Percentiles rank a stretch among this genome's conserved stretches.
Conservation (phyloP, 116 monocot genomes). For the Papilionanthe hybrid region DNA sequence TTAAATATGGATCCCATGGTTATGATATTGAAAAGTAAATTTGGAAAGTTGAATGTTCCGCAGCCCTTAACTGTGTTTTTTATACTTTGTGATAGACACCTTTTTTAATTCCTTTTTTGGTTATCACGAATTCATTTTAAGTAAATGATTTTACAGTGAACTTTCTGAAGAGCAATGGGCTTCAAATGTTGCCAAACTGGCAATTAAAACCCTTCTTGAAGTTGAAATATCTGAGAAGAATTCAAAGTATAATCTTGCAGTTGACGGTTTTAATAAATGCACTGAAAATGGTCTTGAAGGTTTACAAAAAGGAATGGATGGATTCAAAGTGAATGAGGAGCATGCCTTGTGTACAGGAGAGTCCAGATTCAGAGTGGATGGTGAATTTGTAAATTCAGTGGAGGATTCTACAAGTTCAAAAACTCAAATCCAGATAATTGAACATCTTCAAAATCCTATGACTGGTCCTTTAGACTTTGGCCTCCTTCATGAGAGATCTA, state of each 20-base stretch:
- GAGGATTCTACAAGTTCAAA: neutral
- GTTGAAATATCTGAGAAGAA: neutral
- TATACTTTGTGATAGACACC: neutral
- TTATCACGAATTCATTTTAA: neutral
- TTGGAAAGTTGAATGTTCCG: neutral
- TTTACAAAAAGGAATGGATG: neutral
- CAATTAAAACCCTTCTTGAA: slow-evolving; percentile 12
- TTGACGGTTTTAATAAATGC: too few species aligned
- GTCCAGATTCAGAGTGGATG: neutral
- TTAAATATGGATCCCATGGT: neutral
- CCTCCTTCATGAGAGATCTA: neutral
- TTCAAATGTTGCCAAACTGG: slow-evolving; percentile 13
- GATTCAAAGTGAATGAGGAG: neutral
- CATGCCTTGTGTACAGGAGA: neutral
- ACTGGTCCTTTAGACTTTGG: neutral
- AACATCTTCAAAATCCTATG: neutral
- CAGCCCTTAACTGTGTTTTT: neutral
- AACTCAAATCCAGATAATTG: neutral
- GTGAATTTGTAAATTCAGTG: neutral
- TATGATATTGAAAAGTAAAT: neutral
- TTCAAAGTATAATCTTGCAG: neutral
- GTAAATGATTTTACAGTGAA: slow-evolving; percentile 10
- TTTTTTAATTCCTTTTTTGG: neutral
- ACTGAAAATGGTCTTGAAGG: neutral
- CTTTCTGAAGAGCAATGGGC: slow-evolving; percentile 5